phyloP scores from a whole-genome alignment of 805 yeast species.

The Candida schatavii region DNA sequence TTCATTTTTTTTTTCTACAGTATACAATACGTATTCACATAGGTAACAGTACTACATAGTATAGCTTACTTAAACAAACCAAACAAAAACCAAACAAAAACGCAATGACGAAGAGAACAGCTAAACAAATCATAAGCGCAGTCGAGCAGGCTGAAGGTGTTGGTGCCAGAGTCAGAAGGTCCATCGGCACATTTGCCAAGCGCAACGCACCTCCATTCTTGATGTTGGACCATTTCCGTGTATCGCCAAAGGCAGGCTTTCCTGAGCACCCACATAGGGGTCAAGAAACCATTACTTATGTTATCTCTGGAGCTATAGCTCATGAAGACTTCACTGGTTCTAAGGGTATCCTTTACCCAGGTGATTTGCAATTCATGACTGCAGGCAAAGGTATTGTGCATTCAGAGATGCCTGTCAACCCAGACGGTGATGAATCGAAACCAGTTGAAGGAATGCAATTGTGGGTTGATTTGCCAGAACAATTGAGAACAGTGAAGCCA shows the following conservation, averaged over 20 bases:
- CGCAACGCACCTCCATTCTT: conserved; percentile 80
- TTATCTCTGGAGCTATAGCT: conserved; percentile 35
- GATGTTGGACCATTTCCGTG: conserved; percentile 75
- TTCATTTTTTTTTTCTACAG: conserved; percentile 7
- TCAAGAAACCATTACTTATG: conserved; percentile 36
- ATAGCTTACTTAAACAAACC: not conserved
- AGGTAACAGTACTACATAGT: too few relatives aligned
- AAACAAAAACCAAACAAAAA: conserved; percentile 1
- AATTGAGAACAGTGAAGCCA: conserved; percentile 44
- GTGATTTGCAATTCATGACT: conserved; percentile 26
- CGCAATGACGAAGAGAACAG: conserved; percentile 25
- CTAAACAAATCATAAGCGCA: conserved; percentile 41
- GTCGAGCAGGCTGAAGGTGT: conserved; percentile 78
- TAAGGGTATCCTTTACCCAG: conserved; percentile 20
- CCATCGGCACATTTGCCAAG: conserved; percentile 66
- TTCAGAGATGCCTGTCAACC: conserved; percentile 56
- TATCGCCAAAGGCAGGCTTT: conserved; percentile 46
- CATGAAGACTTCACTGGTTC: conserved; percentile 31
- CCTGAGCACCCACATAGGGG: conserved; percentile 42
- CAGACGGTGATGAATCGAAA: conserved; percentile 40
- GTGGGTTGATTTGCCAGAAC: conserved; percentile 81
- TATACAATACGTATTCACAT: not conserved
- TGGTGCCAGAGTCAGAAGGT: conserved; percentile 83
- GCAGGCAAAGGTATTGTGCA: conserved; percentile 26
- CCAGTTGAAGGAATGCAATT: conserved; percentile 64